Conservation (phyloP, 2,329 filamentous ascomycete genomes). For the Diaporthe australafricana region DNA sequence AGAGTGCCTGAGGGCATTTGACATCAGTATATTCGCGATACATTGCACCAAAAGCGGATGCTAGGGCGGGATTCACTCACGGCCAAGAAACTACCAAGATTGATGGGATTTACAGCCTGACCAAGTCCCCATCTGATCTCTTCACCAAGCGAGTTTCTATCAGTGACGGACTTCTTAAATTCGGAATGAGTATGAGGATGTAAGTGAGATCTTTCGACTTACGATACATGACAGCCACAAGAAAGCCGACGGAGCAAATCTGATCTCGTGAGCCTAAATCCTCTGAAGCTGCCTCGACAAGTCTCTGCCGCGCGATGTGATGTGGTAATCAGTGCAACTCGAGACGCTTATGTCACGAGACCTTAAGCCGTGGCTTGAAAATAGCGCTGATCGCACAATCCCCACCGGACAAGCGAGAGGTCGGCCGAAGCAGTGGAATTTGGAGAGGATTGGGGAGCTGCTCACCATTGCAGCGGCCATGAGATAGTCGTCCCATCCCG, state of each 20-base stretch:
- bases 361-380: not conserved
- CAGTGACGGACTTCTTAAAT: not conserved
- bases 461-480: constrained; percentile 40
- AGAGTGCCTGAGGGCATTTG: constrained; percentile 39
- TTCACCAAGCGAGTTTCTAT: constrained; percentile 15
- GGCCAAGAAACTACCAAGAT: constrained; percentile 33
- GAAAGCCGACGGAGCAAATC: constrained; percentile 39
- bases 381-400: not conserved
- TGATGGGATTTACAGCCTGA: constrained; percentile 3
- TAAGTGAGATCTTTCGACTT: constrained; percentile 6
- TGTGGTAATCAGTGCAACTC: not conserved
- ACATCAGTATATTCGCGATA: not conserved
- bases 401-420: not conserved
- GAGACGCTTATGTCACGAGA: not conserved
- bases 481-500: constrained; percentile 40
- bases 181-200: not conserved
- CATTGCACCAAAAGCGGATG: not conserved
- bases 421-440: not conserved
- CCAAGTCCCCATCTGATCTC: constrained; percentile 42
- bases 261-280: constrained; percentile 20
- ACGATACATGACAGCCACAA: constrained; percentile 39
- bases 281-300: not conserved
- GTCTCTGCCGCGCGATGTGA: not conserved
- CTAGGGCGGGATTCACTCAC: constrained; percentile 21
- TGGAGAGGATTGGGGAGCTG: not conserved